A percentile compares a stretch with the other conserved stretches of the same genome.
Conservation (phyloP, 140 eudicot species). For the Stevia rebaudiana region DNA sequence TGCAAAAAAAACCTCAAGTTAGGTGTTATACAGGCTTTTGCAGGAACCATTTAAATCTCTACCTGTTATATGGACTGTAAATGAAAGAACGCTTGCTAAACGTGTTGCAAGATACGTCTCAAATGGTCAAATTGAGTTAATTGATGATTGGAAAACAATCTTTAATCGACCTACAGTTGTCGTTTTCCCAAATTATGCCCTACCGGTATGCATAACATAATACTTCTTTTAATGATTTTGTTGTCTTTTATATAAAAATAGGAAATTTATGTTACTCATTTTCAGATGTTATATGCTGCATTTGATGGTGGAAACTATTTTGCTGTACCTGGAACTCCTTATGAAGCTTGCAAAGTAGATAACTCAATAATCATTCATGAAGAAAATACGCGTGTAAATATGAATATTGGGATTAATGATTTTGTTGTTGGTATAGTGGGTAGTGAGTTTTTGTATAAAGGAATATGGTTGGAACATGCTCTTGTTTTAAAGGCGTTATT, state of each 20-base stretch:
- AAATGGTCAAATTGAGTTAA: constrained; percentile 47
- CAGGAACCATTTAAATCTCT: constrained; percentile 94
- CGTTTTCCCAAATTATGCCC: constrained; percentile 79
- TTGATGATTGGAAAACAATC: constrained; percentile 57
- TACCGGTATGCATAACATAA: constrained; percentile 54
- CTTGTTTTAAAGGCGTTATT: constrained; percentile 61
- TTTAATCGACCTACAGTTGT: constrained; percentile 66
- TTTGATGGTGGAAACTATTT: constrained; percentile 79
- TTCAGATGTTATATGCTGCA: constrained; percentile 70
- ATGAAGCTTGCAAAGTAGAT: constrained; percentile 54
- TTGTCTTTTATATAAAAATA: background rate
- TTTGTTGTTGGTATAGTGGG: constrained; percentile 71
- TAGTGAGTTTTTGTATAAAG: constrained; percentile 63
- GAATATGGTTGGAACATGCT: constrained; percentile 91
- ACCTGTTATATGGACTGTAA: constrained; percentile 81
- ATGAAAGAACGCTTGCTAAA: constrained; percentile 60
- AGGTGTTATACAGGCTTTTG: constrained; percentile 63
- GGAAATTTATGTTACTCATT: background rate
- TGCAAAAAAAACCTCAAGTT: constrained; percentile 17
- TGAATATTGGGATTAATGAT: constrained; percentile 43
- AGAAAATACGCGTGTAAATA: constrained; percentile 33
- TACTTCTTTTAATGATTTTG: constrained; percentile 6
- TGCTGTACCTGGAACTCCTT: constrained; percentile 83
- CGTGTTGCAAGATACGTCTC: constrained; percentile 44
- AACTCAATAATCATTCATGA: constrained; percentile 22